Percentiles rank a stretch among this genome's conserved stretches.
Evolutionary conservation across 345 rosid species (phyloP).

Genomic region (Dimocarpus longan): DNA sequence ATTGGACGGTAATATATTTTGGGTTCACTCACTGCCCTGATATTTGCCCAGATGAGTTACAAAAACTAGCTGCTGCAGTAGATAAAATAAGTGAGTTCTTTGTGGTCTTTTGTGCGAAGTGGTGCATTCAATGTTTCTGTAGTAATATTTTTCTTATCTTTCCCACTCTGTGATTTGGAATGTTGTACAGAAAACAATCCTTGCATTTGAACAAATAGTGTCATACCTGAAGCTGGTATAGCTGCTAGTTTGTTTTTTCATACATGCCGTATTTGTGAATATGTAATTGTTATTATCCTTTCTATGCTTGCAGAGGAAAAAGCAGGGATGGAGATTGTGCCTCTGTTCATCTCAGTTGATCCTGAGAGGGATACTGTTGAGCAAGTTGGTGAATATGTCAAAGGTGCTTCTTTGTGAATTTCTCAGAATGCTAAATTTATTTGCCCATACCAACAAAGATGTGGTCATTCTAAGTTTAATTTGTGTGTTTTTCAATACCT

Average conservation of each 20-base stretch:
- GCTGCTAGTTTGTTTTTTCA: background rate
- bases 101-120: background rate
- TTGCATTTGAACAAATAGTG: background rate
- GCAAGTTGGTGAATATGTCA: conserved; percentile 90
- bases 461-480: background rate
- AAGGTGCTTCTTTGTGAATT: conserved; percentile 52
- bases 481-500: background rate
- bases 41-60: conserved; percentile 95
- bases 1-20: conserved; percentile 87
- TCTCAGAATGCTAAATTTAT: background rate
- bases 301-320: conserved; percentile 61
- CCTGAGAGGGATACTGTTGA: conserved; percentile 95
- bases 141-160: background rate
- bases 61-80: conserved; percentile 75
- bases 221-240: background rate
- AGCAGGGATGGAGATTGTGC: conserved; percentile 68
- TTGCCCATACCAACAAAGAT: background rate
- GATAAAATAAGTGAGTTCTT: conserved; percentile 85
- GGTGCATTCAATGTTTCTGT: background rate
- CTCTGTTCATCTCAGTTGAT: conserved; percentile 90
- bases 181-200: background rate
- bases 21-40: conserved; percentile 99
- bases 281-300: conserved; percentile 2
- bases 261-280: background rate
- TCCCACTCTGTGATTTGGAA: background rate